Base-by-base conservation (phyloP, 306 rosid genomes). In the Medicago arabica region DNA sequence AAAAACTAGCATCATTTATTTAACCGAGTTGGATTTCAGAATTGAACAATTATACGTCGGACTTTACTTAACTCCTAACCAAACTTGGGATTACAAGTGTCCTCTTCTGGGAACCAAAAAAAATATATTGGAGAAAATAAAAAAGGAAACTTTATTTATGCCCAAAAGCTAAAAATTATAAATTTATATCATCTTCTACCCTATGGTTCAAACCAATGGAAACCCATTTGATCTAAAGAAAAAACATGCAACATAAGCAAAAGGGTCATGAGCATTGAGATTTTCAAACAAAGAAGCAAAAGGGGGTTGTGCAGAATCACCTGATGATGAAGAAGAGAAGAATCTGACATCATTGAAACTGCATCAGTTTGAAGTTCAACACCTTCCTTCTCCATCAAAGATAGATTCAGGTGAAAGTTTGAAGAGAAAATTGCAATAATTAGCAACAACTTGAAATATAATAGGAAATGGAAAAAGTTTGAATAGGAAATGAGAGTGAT, bases 281-380 rank as follows among this genome's bases (percentile, higher is more conserved):
- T 55, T 46, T 31, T 57, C 13, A 21, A 47, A 49, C 51, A 44
- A 28, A 19, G 25, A 40, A 71, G 2, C 9, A 55, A 7, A 43
- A 47, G n/a, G 75, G 66, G 46, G 0, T 71, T 50, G 51, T 53
- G 67, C 6, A 63, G 21, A 78, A 41, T 71, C 39, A 78, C 82
- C 82, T 78, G 77, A 7, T 39, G 54, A 31, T 38, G 73, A 71
- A 40, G 82, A 62, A 71, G 73, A 16, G 67, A 25, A 71, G 72
- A 76, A 78, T 78, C 82, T 51, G 77, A 21, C 15, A 55, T 28
- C 25, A 57, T 54, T 55, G 67, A 72, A 72, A 8, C 66, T 61
- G 72, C 40, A 67, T 25, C 73, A 63, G 14, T 64, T 71, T 63
- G 82, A 78, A 78, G 73, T 63, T 71, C 82, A 63, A 55, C 9